These are phyloP conservation scores for Lactarius vividus DNA, from an alignment of 768 basidiomycete species.

Conservation along the genomic window DNA sequence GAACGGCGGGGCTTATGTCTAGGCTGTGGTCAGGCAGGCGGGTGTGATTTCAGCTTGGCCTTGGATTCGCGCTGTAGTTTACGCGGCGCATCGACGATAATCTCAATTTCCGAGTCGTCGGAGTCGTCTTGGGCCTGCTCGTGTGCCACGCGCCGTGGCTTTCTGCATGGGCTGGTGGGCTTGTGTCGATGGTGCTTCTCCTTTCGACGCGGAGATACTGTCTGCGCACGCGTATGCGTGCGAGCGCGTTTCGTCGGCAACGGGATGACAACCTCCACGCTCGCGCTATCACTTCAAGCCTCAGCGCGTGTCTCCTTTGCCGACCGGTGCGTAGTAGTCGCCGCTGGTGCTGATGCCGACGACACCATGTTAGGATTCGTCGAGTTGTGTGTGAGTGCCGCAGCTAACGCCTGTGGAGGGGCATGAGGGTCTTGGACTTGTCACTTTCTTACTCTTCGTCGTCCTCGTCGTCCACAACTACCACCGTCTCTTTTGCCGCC, in stretches of 20 bases:
- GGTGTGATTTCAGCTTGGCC: neutral
- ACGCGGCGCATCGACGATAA: neutral
- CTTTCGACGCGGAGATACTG: neutral
- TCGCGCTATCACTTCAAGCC: neutral
- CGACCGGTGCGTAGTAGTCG: neutral
- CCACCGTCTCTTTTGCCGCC: neutral
- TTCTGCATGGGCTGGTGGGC: neutral
- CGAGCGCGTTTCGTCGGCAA: neutral
- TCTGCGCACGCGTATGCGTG: too few species aligned
- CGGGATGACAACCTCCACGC: neutral
- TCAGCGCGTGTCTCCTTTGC: neutral
- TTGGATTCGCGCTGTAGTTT: neutral
- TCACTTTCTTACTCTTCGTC: neutral
- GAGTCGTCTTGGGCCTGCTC: neutral
- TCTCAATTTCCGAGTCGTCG: neutral
- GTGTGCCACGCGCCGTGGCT: conserved; percentile 6
- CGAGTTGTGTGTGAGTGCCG: conserved; percentile 16
- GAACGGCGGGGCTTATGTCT: neutral
- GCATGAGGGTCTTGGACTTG: neutral
- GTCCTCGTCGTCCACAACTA: neutral
- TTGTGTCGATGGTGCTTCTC: neutral
- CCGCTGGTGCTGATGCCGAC: neutral
- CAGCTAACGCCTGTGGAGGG: conserved; percentile 8
- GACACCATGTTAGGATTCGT: neutral
- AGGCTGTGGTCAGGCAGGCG: neutral